Percentiles rank a stretch among this genome's conserved stretches.
These are phyloP conservation scores for Hortaea werneckii DNA, from an alignment of 2,329 filamentous ascomycete species.

Conservation along the genomic window DNA sequence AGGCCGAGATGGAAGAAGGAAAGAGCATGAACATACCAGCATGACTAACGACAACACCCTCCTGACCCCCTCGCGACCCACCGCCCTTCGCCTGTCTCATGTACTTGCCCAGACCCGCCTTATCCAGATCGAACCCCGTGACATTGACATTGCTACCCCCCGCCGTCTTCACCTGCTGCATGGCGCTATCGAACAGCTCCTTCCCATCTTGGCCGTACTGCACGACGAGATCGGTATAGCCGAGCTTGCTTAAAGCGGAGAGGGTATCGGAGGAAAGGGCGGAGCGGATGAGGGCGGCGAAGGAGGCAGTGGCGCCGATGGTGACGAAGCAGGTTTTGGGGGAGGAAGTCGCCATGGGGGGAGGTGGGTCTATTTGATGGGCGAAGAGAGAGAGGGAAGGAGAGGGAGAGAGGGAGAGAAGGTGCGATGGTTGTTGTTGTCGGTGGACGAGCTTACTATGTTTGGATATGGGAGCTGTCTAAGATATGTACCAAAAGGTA, in stretches of 20 bases:
- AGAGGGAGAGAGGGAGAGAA: no score
- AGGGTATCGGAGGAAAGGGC: slow-evolving; percentile 56
- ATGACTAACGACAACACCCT: slow-evolving; percentile 77
- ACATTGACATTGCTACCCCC: slow-evolving; percentile 36
- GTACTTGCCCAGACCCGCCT: slow-evolving; percentile 45
- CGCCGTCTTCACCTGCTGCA: slow-evolving; percentile 15
- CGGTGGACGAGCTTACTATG: no score
- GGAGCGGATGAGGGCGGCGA: slow-evolving; percentile 58
- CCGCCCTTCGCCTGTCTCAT: slow-evolving; percentile 45
- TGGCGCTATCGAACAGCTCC: slow-evolving; percentile 38
- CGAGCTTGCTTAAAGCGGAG: slow-evolving; percentile 43
- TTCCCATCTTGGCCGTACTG: slow-evolving; percentile 69
- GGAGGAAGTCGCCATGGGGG: not conserved
- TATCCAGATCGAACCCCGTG: slow-evolving; percentile 56
- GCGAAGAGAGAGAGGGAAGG: not conserved
- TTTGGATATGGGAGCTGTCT: no score
- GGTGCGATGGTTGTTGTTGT: no score
- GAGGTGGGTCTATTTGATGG: no score
- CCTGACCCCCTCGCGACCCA: slow-evolving; percentile 25
- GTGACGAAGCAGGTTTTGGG: slow-evolving; percentile 66
- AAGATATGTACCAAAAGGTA: no score
- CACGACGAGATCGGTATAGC: slow-evolving; percentile 63
- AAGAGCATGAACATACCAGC: slow-evolving; percentile 74
- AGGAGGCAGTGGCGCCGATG: slow-evolving; percentile 82
- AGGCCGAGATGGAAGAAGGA: no score